Conservation (phyloP, 1,284 basidiomycete genomes). For the Malassezia yamatoensis region DNA sequence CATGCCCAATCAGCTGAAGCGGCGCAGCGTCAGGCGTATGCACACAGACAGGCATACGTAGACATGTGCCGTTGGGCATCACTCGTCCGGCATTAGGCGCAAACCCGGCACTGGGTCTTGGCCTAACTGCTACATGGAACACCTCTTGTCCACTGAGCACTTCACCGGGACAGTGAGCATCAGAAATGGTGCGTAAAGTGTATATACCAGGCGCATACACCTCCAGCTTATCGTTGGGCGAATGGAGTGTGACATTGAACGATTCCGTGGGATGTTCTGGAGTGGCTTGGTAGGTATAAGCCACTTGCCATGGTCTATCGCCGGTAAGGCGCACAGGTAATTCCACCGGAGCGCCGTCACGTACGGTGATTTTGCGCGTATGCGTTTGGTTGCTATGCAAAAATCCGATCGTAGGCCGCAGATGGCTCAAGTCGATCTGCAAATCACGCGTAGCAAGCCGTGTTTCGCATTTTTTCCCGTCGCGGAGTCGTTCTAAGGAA, state of each 20-base stretch:
- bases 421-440: conserved; percentile 75
- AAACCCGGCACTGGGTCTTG: conserved; percentile 55
- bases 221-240: conserved; percentile 62
- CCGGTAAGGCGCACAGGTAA: conserved; percentile 46
- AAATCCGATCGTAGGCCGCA: conserved; percentile 79
- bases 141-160: conserved; percentile 57
- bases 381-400: conserved; percentile 52
- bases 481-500: conserved; percentile 71
- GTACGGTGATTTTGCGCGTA: conserved; percentile 55
- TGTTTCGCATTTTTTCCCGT: conserved; percentile 76
- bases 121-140: conserved; percentile 65
- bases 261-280: conserved; percentile 28
- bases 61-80: conserved; percentile 35
- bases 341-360: conserved; percentile 62
- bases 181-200: conserved; percentile 63
- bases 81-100: conserved; percentile 21
- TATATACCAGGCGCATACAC: conserved; percentile 67
- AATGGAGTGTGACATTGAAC: conserved; percentile 53
- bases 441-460: conserved; percentile 66
- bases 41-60: conserved; percentile 69
- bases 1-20: conserved; percentile 63
- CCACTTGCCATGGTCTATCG: conserved; percentile 54
- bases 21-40: conserved; percentile 68
- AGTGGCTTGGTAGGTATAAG: conserved; percentile 54
- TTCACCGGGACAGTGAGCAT: conserved; percentile 71